Percentiles rank a stretch among this genome's conserved stretches.
phyloP scores from a whole-genome alignment of 2,329 filamentous ascomycete species.

The Blastomyces silverae region DNA sequence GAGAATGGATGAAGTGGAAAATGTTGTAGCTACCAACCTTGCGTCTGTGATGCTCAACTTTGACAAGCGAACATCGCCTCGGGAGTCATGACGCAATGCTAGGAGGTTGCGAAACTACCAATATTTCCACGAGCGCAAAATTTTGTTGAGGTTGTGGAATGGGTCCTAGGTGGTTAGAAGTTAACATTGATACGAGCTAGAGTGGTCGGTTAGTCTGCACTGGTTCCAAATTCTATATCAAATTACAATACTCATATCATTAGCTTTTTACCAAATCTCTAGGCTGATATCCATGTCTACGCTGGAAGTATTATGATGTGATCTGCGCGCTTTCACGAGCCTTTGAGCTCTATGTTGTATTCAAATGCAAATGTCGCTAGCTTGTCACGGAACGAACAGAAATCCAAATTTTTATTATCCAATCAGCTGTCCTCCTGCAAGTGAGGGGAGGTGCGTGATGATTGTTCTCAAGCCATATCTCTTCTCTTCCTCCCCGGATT shows the following conservation, averaged over 20 bases:
- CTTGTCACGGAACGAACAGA: background rate
- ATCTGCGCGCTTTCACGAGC: background rate
- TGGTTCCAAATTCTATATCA: background rate
- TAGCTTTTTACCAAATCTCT: background rate
- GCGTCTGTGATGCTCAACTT: background rate
- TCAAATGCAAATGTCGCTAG: background rate
- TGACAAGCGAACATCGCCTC: background rate
- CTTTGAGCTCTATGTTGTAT: background rate
- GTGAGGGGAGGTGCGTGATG: background rate
- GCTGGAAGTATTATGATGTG: background rate
- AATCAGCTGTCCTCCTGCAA: background rate
- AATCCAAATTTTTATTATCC: background rate
- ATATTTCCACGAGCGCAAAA: background rate
- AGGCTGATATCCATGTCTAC: background rate
- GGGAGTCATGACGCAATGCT: background rate
- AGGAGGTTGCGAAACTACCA: too few species aligned
- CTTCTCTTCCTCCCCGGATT: background rate
- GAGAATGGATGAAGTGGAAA: slow-evolving; percentile 21
- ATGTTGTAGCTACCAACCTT: slow-evolving; percentile 1
- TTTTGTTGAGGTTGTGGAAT: background rate
- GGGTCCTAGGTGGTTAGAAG: background rate
- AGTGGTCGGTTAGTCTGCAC: background rate
- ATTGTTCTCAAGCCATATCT: background rate
- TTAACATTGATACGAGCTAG: background rate
- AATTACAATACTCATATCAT: background rate